A percentile compares a stretch with the other conserved stretches of the same genome.
Conservation (phyloP, 2,329 filamentous ascomycete species). For the Apiospora aurea region DNA sequence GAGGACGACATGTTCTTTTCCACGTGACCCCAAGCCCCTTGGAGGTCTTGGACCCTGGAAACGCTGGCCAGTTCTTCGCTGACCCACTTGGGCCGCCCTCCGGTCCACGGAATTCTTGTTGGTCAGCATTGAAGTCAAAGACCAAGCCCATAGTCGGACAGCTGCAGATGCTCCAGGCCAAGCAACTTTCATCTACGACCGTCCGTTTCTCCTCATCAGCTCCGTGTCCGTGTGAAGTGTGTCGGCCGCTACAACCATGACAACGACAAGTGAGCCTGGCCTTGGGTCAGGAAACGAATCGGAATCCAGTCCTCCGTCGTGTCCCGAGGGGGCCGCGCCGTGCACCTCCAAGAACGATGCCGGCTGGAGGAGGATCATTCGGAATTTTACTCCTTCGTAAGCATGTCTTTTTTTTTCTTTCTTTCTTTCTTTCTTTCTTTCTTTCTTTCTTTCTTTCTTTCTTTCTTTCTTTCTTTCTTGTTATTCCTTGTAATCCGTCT, state of each 20-base stretch:
- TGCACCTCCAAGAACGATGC: constrained; percentile 5
- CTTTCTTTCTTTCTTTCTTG: no score
- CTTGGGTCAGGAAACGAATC: neutral
- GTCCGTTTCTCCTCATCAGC: neutral
- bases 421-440: no score
- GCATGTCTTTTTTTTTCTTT: constrained; percentile 25
- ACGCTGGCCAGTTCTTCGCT: neutral
- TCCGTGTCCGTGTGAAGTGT: neutral
- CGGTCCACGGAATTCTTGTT: constrained; percentile 2
- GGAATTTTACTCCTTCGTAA: constrained; percentile 55
- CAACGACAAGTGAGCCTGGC: neutral
- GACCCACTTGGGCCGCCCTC: constrained; percentile 8
- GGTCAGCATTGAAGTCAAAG: neutral
- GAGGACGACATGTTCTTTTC: neutral
- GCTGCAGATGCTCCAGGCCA: neutral
- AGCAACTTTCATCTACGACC: neutral
- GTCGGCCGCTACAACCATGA: constrained; percentile 1
- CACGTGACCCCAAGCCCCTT: neutral
- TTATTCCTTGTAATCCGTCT: neutral
- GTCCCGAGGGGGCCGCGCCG: constrained; percentile 17
- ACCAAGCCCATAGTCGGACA: neutral
- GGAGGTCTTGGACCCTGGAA: neutral
- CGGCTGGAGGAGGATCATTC: constrained; percentile 46
- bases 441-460: no score
- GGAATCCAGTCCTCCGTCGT: neutral